Base-by-base conservation (phyloP, 345 rosid genomes). In the Gynandropsis gynandra region DNA sequence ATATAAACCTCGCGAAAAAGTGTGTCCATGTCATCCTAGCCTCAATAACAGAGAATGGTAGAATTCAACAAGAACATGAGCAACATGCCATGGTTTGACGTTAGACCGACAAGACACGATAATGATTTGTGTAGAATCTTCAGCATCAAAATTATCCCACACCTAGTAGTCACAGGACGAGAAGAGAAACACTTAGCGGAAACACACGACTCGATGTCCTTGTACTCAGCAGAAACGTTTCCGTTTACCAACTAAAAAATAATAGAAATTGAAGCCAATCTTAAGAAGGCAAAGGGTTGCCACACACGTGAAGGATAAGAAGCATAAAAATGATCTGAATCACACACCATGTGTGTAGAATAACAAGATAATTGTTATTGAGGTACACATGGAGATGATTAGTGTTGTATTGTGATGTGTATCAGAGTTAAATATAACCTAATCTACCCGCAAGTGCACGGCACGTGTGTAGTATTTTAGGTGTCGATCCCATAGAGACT, bases 71-170 rank as follows among this genome's bases (percentile, higher is more conserved):
- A 43, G 18, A 64, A 62, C 62, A 48, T 60, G 11, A 58, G 75
- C 19, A 65, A 24, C 43, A 77, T 75, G 81, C 83, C 81, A 5
- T 77, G 83, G 87, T 72, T 75, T 13, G 75, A 38, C 87, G 82
- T 1, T 75, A 65, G 5, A 80, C 72, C 44, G 87, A 77, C 38
- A 66, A 60, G 57, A 61, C 66, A 0, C 65, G 77, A 16, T 74
- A 75, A 48, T n/a, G 80, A 74, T 49, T 69, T 80, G 11, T 65
- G 81, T 34, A 69, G 87, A 54, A 66, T 77, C 49, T 77, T 71
- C 66, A 37, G 64, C 63, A 67, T 77, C 48, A 73, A 73, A 67
- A 70, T 63, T 44, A 77, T 80, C 42, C 87, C 79, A 0, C 70
- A 72, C 17, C 17, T 80, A 15, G 67, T 75, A 43, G 32, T 80